Evolutionary conservation across 225 moss, liverwort and hornwort species (phyloP).

Genomic region (Thuidium tamariscinum): DNA sequence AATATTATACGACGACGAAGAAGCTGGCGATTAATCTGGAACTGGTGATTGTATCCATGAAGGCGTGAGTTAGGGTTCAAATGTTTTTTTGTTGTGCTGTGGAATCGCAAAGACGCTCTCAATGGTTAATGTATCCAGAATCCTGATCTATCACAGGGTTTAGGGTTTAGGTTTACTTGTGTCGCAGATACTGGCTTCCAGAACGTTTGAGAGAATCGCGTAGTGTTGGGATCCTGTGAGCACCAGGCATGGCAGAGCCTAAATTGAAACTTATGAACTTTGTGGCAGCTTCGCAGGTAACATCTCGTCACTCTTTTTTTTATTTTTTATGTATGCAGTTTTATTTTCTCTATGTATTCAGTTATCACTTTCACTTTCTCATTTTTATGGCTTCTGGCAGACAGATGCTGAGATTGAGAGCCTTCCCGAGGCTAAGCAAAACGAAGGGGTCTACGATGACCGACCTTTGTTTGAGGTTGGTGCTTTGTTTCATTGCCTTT

Average conservation of each 20-base stretch:
- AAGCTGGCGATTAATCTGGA: neutral
- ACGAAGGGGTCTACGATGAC: conserved; percentile 19
- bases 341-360: neutral
- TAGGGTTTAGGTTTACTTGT: neutral
- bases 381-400: conserved; percentile 2
- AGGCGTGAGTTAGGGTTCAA: neutral
- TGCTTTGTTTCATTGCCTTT: neutral
- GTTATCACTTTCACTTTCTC: neutral
- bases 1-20: neutral
- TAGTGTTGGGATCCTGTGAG: neutral
- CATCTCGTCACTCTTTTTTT: neutral
- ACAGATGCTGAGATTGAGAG: conserved; percentile 38
- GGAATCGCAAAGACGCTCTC: neutral
- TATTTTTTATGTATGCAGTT: neutral
- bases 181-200: neutral
- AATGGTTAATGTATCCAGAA: neutral
- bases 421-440: neutral
- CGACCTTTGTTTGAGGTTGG: conserved; percentile 35
- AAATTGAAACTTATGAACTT: conserved; percentile 58
- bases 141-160: neutral
- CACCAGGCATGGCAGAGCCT: conserved; percentile 35
- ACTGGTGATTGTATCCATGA: neutral
- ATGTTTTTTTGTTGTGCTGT: neutral
- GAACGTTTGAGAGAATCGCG: neutral
- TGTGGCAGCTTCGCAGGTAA: conserved; percentile 45